phyloP scores from a whole-genome alignment of 192 early-diverging fungal genomes.

The Linnemannia exigua region DNA sequence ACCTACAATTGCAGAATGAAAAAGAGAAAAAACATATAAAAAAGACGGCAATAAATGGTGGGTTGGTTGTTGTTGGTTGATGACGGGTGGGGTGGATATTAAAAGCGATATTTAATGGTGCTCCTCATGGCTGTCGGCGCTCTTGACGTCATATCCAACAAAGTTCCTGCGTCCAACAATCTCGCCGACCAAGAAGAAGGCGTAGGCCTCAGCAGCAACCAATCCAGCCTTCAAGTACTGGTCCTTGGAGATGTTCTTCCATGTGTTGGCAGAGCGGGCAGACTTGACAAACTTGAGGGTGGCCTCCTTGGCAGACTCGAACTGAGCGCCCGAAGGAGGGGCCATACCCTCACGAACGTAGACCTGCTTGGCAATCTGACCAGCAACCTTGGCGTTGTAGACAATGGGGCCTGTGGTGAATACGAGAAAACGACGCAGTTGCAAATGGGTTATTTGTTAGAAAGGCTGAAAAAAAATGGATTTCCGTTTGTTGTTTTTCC shows the following conservation, averaged over 20 bases:
- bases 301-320: slow-evolving; percentile 62
- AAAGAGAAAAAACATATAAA: background rate
- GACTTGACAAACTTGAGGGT: slow-evolving; percentile 58
- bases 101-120: slow-evolving; percentile 47
- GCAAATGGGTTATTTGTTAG: background rate
- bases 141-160: slow-evolving; percentile 71
- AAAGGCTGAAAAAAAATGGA: background rate
- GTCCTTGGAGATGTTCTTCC: slow-evolving; percentile 61
- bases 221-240: slow-evolving; percentile 67
- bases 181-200: slow-evolving; percentile 75
- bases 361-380: slow-evolving; percentile 74
- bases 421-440: background rate
- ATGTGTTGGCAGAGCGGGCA: slow-evolving; percentile 44
- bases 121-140: slow-evolving; percentile 43
- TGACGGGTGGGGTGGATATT: background rate
- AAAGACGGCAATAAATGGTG: background rate
- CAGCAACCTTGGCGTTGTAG: slow-evolving; percentile 71
- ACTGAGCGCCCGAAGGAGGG: slow-evolving; percentile 65
- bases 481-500: background rate
- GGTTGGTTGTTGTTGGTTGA: slow-evolving; percentile 4
- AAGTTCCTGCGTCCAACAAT: slow-evolving; percentile 75
- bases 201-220: slow-evolving; percentile 66
- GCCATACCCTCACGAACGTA: slow-evolving; percentile 73
- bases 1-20: slow-evolving; percentile 43
- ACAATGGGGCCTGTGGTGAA: slow-evolving; percentile 35